Percentiles rank a stretch among this genome's conserved stretches.
Evolutionary conservation across 176 grass and related monocot genomes (phyloP).

Genomic region (Aegilops speltoides): DNA sequence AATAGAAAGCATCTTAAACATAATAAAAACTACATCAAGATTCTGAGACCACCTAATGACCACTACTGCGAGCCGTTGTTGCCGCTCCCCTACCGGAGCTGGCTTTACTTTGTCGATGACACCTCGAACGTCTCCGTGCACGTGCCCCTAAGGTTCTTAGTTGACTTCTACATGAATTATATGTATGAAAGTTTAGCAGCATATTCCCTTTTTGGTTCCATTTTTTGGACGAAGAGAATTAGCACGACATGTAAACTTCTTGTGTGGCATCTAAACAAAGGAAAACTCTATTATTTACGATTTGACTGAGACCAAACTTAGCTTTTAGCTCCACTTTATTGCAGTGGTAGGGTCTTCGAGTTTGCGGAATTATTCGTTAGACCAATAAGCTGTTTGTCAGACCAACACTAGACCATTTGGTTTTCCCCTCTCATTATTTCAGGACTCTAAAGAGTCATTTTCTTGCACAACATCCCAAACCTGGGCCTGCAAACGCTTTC

Average conservation of each 20-base stretch:
- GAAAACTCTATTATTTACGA: background rate
- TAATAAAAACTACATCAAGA: too few species aligned
- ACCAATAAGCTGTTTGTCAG: background rate
- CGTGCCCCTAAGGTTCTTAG: background rate
- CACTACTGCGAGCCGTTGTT: too few species aligned
- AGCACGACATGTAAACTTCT: background rate
- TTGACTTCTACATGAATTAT: constrained; percentile 21
- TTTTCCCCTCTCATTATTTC: background rate
- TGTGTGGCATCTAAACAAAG: background rate
- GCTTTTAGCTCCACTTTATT: background rate
- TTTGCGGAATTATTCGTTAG: too few species aligned
- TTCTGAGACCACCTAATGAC: too few species aligned
- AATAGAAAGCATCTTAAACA: too few species aligned
- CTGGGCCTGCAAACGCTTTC: background rate
- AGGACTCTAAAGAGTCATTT: constrained; percentile 21
- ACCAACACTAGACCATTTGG: background rate
- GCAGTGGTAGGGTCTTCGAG: background rate
- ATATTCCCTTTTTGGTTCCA: background rate
- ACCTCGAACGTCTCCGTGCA: too few species aligned
- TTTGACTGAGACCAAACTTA: background rate
- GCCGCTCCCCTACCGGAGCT: too few species aligned
- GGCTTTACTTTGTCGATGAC: too few species aligned
- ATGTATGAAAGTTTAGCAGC: background rate
- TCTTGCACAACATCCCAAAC: background rate
- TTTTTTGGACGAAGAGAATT: background rate